Evolutionary conservation across 2,329 filamentous ascomycete genomes (phyloP), one percentile per base, ranked within the genome.

Genomic region (Dryadomyces sulphureus): DNA sequence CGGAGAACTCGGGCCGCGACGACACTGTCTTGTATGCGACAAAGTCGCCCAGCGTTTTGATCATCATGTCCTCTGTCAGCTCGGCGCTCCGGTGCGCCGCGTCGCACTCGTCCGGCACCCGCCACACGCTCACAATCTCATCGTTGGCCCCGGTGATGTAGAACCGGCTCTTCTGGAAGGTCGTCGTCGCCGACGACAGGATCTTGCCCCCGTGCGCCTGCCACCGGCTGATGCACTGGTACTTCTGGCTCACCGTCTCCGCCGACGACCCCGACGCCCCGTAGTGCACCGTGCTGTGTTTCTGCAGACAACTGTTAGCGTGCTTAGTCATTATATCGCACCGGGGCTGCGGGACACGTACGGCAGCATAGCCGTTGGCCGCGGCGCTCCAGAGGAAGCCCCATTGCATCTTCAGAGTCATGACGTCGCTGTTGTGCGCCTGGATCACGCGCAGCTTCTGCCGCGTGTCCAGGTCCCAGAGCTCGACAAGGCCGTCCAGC

Each of bases 121-220:
- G 79, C 92, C 92, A 98, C 19, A 96, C 76, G 7, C 86, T 84
- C 22, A 98, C 77, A 0, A 80, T 83, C 57, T 88, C 82, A 61
- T 98, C 92, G 56, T 94, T 98, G 41, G 87, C 89, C 8, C 92
- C 92, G 0, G 90, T 95, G 43, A 94, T 87, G 59, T 87, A 92
- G n/a, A 92, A 77, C n/a, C 83, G 76, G 48, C 84, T 77, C 43
- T 77, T 74, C 25, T 81, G 75, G 59, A 82, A 77, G 1, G 68
- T 77, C 1, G 81, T 81, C 17, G 83, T 75, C 0, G 85, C 82
- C 0, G 90, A 95, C 3, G 90, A 81, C 14, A 98, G 70, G 36
- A 96, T 84, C 52, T 92, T 83, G 41, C 87, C 90, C 34, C 86
- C 68, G 56, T 98, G 90, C 0, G 89, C 90, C 47, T 49, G 59